phyloP scores from a whole-genome alignment of 2,329 filamentous ascomycete species.

The Myriosclerotinia curreyana region DNA sequence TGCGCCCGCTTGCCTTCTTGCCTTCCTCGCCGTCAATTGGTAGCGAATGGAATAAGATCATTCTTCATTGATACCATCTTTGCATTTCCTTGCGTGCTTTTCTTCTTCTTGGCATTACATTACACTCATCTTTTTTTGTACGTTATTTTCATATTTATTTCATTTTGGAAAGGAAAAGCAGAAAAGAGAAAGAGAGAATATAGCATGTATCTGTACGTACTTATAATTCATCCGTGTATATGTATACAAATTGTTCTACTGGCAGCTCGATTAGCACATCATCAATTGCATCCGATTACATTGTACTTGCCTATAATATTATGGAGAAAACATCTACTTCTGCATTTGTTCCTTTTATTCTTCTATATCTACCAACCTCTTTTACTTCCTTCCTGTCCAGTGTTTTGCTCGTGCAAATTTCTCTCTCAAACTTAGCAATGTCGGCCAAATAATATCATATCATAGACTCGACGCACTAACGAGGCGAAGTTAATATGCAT shows the following conservation, averaged over 20 bases:
- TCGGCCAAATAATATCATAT: conserved; percentile 51
- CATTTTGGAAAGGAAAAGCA: background rate
- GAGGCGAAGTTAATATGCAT: background rate
- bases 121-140: background rate
- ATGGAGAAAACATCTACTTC: conserved; percentile 18
- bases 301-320: background rate
- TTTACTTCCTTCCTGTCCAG: conserved; percentile 77
- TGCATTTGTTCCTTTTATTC: conserved; percentile 33
- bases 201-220: conserved; percentile 16
- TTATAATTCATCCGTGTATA: conserved; percentile 6
- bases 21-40: background rate
- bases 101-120: conserved; percentile 2
- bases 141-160: background rate
- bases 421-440: conserved; percentile 74
- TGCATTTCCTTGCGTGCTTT: conserved; percentile 13
- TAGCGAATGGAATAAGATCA: conserved; percentile 4
- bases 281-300: background rate
- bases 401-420: conserved; percentile 81
- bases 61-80: conserved; percentile 19
- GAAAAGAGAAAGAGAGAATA: background rate
- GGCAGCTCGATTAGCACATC: background rate
- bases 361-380: conserved; percentile 67
- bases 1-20: conserved; percentile 16
- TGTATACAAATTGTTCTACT: conserved; percentile 13
- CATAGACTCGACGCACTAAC: background rate